Conservation (phyloP, 495 filamentous ascomycete genomes). For the Terfezia boudieri region DNA sequence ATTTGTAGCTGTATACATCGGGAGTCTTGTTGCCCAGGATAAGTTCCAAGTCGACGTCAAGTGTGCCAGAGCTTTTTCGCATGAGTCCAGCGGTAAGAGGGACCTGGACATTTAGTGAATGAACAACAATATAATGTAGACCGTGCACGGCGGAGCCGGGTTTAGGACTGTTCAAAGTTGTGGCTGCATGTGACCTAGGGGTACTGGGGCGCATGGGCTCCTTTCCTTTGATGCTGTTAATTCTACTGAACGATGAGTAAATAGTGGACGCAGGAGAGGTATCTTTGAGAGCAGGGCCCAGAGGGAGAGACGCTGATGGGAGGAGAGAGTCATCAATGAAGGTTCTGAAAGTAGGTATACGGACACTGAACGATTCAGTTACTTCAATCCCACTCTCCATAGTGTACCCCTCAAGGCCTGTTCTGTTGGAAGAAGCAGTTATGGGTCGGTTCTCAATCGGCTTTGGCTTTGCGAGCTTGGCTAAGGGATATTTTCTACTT, state of each 20-base stretch:
- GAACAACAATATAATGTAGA: conserved; percentile 13
- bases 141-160: conserved; percentile 1
- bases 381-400: conserved; percentile 7
- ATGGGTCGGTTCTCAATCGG: conserved; percentile 8
- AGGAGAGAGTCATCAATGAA: conserved; percentile 16
- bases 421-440: conserved; percentile 1
- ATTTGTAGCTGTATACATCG: conserved; percentile 1
- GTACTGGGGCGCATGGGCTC: conserved; percentile 9
- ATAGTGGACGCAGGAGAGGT: conserved; percentile 1
- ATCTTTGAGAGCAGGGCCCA: conserved; percentile 5
- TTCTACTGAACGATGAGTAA: background rate
- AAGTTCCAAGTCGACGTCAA: background rate
- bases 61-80: background rate
- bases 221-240: conserved; percentile 7
- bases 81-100: conserved; percentile 1
- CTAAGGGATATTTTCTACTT: conserved; percentile 10
- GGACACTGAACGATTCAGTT: conserved; percentile 8
- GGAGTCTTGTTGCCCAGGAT: background rate
- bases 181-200: conserved; percentile 1
- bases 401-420: background rate
- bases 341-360: conserved; percentile 12
- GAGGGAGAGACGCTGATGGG: conserved; percentile 15
- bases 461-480: conserved; percentile 10
- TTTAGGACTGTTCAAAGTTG: conserved; percentile 2
- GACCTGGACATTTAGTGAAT: conserved; percentile 12